Conservation (phyloP, 441 rosid species). For the Euphorbia corollata region DNA sequence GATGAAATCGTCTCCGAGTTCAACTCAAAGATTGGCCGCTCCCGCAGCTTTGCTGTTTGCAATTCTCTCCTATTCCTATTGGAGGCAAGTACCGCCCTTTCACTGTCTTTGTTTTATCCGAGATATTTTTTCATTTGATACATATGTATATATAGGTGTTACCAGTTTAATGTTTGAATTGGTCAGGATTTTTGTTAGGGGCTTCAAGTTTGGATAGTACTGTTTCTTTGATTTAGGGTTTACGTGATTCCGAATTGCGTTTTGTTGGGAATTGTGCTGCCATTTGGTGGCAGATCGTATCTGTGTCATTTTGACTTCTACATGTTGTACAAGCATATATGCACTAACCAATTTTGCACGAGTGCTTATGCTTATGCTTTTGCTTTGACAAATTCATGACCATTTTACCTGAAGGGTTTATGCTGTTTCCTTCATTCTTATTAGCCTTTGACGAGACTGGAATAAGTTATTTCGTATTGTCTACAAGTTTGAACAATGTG, state of each 20-base stretch:
- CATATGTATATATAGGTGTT: no score
- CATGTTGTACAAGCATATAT: neutral
- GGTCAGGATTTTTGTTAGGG: neutral
- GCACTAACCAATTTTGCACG: neutral
- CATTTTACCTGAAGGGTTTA: neutral
- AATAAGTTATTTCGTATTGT: neutral
- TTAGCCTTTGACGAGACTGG: neutral
- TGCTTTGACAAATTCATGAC: neutral
- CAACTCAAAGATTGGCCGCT: conserved; percentile 42
- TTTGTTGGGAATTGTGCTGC: neutral
- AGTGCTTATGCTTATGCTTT: no score
- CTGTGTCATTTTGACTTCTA: neutral
- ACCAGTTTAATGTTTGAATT: neutral
- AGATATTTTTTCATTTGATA: neutral
- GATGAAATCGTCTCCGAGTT: conserved; percentile 55
- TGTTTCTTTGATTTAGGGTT: neutral
- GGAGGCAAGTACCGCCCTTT: conserved; percentile 33
- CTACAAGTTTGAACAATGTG: neutral
- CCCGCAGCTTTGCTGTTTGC: conserved; percentile 47
- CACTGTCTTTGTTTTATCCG: neutral
- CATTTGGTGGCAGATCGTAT: neutral
- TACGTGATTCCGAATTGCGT: neutral
- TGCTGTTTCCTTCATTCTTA: neutral
- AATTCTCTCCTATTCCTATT: conserved; percentile 48
- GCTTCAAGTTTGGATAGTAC: neutral